Evolutionary conservation across 2,329 filamentous ascomycete species (phyloP), one percentile per base, ranked within the genome.

Genomic region (Paracoccidioides brasiliensis): DNA sequence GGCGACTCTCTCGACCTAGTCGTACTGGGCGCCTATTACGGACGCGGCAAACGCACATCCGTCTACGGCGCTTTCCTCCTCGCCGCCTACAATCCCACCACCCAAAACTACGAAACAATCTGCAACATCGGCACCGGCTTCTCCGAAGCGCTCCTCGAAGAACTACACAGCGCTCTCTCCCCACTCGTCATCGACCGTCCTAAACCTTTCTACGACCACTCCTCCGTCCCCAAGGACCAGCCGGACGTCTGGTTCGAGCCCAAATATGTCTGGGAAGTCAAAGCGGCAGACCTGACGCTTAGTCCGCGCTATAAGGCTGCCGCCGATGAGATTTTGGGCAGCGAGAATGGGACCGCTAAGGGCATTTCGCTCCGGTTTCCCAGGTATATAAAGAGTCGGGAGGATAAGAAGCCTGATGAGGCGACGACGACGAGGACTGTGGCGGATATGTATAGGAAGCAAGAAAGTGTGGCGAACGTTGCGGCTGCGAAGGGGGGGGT

Each of bases 111-210:
- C 74, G 93, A 98, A 72, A 94, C 90, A 0, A 84, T 98, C 2
- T 98, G 93, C 80, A 98, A 98, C 70, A 97, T 98, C 64, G 93
- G 93, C 62, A 98, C 93, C 0, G 93, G 93, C 2, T 98, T 98
- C 73, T 91, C 86, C 0, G 93, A 98, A 72, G 87, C 85, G n/a
- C 79, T 91, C 2, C 84, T 98, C n/a, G 87, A 94, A 65, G 86
- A 90, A 40, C 78, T 97, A 12, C 83, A 97, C 74, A 76, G 80
- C 30, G 78, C 85, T 53, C 82, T 98, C 33, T 85, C 81, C 0
- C 79, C 82, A 7, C 82, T 89, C 52, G 83, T 86, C 62, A 98
- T 98, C 63, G 89, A 95, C 66, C 83, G 84, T 0, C 82, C 91
- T 1, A 98, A 98, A 67, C 93, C 93, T 0, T 98, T 95, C 70